Conservation (phyloP, 1,284 basidiomycete species). For the Leccinum griseonigrum region DNA sequence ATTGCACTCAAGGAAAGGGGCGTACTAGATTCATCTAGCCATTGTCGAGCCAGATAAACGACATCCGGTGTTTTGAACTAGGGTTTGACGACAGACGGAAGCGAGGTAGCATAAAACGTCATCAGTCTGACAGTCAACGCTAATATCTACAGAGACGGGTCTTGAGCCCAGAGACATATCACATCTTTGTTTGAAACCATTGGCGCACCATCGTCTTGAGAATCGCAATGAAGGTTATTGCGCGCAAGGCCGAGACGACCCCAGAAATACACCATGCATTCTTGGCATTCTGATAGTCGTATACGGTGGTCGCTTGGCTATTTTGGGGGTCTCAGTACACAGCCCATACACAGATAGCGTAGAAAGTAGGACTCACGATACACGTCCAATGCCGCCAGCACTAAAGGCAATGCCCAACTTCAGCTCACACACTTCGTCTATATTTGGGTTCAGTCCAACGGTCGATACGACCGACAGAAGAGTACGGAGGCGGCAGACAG, state of each 20-base stretch:
- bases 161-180: background rate
- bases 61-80: conserved; percentile 67
- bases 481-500: conserved; percentile 34
- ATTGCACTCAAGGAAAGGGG: background rate
- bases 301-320: conserved; percentile 41
- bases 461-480: conserved; percentile 51
- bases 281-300: conserved; percentile 36
- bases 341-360: background rate
- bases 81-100: conserved; percentile 57
- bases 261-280: conserved; percentile 72
- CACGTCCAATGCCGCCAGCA: conserved; percentile 44
- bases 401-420: conserved; percentile 43
- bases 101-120: conserved; percentile 72
- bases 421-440: conserved; percentile 62
- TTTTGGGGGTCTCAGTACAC: conserved; percentile 10
- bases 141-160: conserved; percentile 46
- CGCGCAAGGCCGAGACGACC: conserved; percentile 63
- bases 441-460: conserved; percentile 50
- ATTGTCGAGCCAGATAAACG: conserved; percentile 67
- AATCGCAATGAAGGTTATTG: conserved; percentile 64
- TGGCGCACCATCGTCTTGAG: conserved; percentile 63
- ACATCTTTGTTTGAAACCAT: conserved; percentile 4
- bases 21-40: conserved; percentile 73
- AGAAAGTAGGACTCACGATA: conserved; percentile 40
- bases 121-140: conserved; percentile 64